Percentiles rank a stretch among this genome's conserved stretches.
Conservation (phyloP, 2,329 filamentous ascomycete species). For the Claviceps spartinae region DNA sequence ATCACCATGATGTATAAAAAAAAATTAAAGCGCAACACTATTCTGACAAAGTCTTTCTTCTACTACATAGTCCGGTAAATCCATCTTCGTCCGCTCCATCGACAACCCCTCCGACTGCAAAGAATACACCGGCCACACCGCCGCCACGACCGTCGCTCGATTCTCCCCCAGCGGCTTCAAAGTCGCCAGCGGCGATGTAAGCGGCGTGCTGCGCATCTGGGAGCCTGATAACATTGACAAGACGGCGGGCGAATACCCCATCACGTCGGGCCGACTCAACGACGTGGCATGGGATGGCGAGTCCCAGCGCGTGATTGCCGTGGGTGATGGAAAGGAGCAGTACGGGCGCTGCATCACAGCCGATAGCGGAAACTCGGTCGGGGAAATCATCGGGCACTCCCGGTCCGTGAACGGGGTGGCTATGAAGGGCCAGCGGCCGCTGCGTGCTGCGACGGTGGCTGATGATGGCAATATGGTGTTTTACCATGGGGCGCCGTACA, state of each 20-base stretch:
- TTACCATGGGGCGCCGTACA: constrained; percentile 88
- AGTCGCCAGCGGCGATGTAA: constrained; percentile 78
- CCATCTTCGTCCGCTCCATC: constrained; percentile 88
- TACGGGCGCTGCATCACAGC: constrained; percentile 91
- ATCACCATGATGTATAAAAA: neutral
- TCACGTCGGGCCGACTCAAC: constrained; percentile 89
- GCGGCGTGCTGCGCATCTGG: constrained; percentile 82
- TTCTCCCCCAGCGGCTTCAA: constrained; percentile 94
- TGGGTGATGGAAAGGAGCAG: constrained; percentile 86
- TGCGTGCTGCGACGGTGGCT: constrained; percentile 79
- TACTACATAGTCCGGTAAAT: constrained; percentile 67
- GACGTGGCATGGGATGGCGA: constrained; percentile 97
- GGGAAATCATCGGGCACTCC: constrained; percentile 85
- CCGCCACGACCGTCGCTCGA: constrained; percentile 78
- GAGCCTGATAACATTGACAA: constrained; percentile 72
- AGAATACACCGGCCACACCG: constrained; percentile 87
- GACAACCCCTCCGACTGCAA: constrained; percentile 73
- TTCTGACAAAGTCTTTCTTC: too few relatives aligned
- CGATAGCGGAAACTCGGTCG: constrained; percentile 91
- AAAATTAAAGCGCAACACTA: neutral
- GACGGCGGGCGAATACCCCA: constrained; percentile 87
- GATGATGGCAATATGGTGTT: constrained; percentile 87
- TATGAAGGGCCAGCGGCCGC: constrained; percentile 77
- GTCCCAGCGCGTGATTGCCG: constrained; percentile 88
- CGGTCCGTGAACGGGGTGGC: constrained; percentile 84